phyloP scores from a whole-genome alignment of 1,284 basidiomycete genomes.

The Dichomitus squalens region DNA sequence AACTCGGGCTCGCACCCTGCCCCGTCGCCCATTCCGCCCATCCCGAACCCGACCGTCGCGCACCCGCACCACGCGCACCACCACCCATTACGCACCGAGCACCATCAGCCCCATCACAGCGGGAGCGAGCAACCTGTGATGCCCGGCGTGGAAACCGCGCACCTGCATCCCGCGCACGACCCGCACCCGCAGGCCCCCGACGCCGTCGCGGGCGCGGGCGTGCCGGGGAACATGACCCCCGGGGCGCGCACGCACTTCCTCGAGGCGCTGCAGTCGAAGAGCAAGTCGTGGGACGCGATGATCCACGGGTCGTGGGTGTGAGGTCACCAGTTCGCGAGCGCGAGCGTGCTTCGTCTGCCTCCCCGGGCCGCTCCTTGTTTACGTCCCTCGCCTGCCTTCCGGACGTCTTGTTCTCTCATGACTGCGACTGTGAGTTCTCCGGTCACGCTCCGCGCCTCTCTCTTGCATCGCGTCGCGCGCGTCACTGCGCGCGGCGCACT shows the following conservation, averaged over 20 bases:
- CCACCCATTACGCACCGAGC: neutral
- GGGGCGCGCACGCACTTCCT: slow-evolving; percentile 29
- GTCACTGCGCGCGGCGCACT: too few relatives aligned
- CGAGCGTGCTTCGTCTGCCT: too few relatives aligned
- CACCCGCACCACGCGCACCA: slow-evolving; percentile 2
- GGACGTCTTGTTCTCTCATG: too few relatives aligned
- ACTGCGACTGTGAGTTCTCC: too few relatives aligned
- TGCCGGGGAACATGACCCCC: slow-evolving; percentile 13
- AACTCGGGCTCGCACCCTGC: slow-evolving; percentile 15
- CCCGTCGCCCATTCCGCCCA: neutral
- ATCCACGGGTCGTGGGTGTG: slow-evolving; percentile 36
- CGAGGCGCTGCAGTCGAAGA: slow-evolving; percentile 34
- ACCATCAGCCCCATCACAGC: slow-evolving; percentile 7
- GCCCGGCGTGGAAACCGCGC: slow-evolving; percentile 8
- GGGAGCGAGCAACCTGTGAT: too few relatives aligned
- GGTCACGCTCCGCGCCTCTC: too few relatives aligned
- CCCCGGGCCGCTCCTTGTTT: too few relatives aligned
- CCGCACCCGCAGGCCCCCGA: slow-evolving; percentile 19
- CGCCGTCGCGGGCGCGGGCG: slow-evolving; percentile 5
- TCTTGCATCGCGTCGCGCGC: too few relatives aligned
- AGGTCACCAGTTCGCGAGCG: too few relatives aligned
- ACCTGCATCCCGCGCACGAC: slow-evolving; percentile 4
- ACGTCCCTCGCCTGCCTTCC: too few relatives aligned
- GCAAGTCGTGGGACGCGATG: slow-evolving; percentile 33
- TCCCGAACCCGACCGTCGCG: neutral